These are phyloP conservation scores for Sporisorium iseilematis-ciliati DNA, from an alignment of 1,284 basidiomycete genomes.

Conservation along the genomic window DNA sequence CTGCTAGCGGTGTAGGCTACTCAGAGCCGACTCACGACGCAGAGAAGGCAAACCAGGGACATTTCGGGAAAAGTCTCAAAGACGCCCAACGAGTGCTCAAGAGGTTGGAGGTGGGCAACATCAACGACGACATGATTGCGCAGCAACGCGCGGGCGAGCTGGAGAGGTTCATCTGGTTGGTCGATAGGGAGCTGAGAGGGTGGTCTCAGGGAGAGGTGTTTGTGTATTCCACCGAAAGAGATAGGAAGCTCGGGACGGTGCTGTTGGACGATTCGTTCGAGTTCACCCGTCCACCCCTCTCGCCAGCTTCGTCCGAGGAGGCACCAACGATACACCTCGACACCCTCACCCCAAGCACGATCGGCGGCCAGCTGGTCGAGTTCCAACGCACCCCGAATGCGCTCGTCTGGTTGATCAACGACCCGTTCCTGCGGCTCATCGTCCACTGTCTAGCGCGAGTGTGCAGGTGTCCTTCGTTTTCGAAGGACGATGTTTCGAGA, in stretches of 20 bases:
- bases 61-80: slow-evolving; percentile 50
- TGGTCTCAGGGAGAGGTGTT: slow-evolving; percentile 51
- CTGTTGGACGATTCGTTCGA: slow-evolving; percentile 23
- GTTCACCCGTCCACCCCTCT: slow-evolving; percentile 7
- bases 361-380: slow-evolving; percentile 39
- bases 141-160: slow-evolving; percentile 30
- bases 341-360: not conserved
- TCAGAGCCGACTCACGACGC: slow-evolving; percentile 36
- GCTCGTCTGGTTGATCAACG: slow-evolving; percentile 57
- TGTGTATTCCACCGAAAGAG: slow-evolving; percentile 6
- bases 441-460: slow-evolving; percentile 65
- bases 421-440: slow-evolving; percentile 54
- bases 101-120: slow-evolving; percentile 30
- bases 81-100: slow-evolving; percentile 58
- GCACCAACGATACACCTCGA: slow-evolving; percentile 15
- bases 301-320: not conserved
- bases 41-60: slow-evolving; percentile 41
- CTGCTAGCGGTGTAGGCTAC: slow-evolving; percentile 5
- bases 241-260: slow-evolving; percentile 17
- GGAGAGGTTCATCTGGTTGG: slow-evolving; percentile 52
- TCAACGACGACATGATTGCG: slow-evolving; percentile 20
- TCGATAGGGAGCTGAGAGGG: slow-evolving; percentile 38
- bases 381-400: slow-evolving; percentile 57
- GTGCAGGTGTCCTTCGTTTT: slow-evolving; percentile 53
- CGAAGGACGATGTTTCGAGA: slow-evolving; percentile 40